Conservation (phyloP, 2,329 filamentous ascomycete species). For the Trichoderma gracile region DNA sequence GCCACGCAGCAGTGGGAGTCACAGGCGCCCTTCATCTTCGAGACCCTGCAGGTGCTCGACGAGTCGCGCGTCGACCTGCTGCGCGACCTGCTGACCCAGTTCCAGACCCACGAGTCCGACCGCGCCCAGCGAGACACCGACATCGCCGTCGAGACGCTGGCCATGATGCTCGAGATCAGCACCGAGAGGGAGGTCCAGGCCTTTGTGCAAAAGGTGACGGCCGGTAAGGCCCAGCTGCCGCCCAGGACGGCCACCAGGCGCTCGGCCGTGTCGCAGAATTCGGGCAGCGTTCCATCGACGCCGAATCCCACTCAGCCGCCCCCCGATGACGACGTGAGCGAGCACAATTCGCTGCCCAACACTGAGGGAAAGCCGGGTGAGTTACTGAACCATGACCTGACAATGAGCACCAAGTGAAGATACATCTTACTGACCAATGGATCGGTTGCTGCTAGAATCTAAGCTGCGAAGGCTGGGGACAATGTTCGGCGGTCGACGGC, state of each 20-base stretch:
- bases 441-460: slow-evolving; percentile 45
- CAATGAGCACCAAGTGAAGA: background rate
- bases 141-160: slow-evolving; percentile 76
- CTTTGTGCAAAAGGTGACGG: slow-evolving; percentile 54
- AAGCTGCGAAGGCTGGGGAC: slow-evolving; percentile 66
- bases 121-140: slow-evolving; percentile 74
- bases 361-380: slow-evolving; percentile 42
- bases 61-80: slow-evolving; percentile 87
- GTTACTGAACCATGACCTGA: slow-evolving; percentile 27
- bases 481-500: slow-evolving; percentile 62
- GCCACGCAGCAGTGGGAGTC: slow-evolving; percentile 89
- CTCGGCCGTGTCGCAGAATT: slow-evolving; percentile 38
- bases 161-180: slow-evolving; percentile 80
- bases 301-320: slow-evolving; percentile 20
- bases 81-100: slow-evolving; percentile 86
- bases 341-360: slow-evolving; percentile 41
- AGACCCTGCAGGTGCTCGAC: slow-evolving; percentile 86
- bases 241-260: slow-evolving; percentile 46
- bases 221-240: slow-evolving; percentile 42
- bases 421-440: background rate
- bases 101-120: slow-evolving; percentile 90
- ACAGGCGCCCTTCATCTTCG: slow-evolving; percentile 91
- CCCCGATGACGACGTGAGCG: slow-evolving; percentile 42
- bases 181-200: slow-evolving; percentile 83
- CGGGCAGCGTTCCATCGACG: slow-evolving; percentile 26